Evolutionary conservation across 768 basidiomycete species (phyloP), one percentile per base, ranked within the genome.

Genomic region (Agaricus bisporus): DNA sequence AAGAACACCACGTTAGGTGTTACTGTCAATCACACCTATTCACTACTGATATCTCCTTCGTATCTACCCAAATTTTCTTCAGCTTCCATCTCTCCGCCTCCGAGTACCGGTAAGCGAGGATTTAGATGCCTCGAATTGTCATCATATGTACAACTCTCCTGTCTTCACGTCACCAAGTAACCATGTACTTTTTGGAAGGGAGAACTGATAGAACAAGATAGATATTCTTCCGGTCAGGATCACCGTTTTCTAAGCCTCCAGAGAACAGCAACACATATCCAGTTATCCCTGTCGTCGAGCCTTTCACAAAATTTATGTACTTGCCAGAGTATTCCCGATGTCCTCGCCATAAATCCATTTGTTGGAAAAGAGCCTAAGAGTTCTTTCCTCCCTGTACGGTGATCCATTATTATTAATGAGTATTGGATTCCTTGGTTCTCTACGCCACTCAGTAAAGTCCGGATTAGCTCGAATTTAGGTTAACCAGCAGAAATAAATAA

Each of bases 1-100:
- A 32, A 15, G 47, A 18, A 22, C 17, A 51, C 38, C 42, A 43
- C 43, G 42, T 43, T 51, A 51, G 50, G 15, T 17, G 42, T 44
- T 43, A 44, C 50, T 35, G 29, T 28, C 42, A 43, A 20, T 22
- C 41, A 26, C 42, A 42, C 50, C 32, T 29, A 51, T 43, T 51
- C 41, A 51, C 49, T 18, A 42, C 28, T 43, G 50, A 43, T 51
- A 51, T 51, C 50, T 51, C 50, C 50, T 44, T 43, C 9, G 50
- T 51, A 50, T 50, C 49, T 50, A 50, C 49, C 41, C 50, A 14
- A 14, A 43, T 43, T 51, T 32, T 41, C 35, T 32, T 17, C 29
- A 43, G 29, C 41, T 43, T 35, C 49, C 28, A 35, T 32, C 50
- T 18, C 28, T 18, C 49, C 49, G 18, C 50, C 50, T 41, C 50